Evolutionary conservation across 805 yeast genomes (phyloP).

Genomic region (Yarrowia yakushimensis): DNA sequence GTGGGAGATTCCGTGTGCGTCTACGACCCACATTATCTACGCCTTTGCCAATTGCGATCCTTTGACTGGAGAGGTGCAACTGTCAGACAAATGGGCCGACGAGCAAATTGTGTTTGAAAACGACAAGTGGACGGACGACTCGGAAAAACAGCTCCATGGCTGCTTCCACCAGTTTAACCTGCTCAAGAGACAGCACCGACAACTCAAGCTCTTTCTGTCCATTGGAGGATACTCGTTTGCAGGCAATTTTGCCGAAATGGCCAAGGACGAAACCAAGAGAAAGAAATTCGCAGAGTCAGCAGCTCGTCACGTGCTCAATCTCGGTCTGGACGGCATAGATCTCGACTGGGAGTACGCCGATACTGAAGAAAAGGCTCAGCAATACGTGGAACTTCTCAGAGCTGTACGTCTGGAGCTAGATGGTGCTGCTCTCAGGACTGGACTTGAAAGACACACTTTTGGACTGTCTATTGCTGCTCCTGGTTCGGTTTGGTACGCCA

Average conservation of each 20-base stretch:
- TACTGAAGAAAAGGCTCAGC: conserved; percentile 44
- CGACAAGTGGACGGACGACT: conserved; percentile 19
- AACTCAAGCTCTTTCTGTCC: conserved; percentile 61
- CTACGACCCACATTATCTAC: conserved; percentile 67
- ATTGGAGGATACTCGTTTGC: conserved; percentile 78
- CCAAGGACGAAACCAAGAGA: conserved; percentile 41
- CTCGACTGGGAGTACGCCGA: conserved; percentile 92
- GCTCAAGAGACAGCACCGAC: conserved; percentile 43
- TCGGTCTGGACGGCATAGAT: conserved; percentile 86
- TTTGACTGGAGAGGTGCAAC: conserved; percentile 49
- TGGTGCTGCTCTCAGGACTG: conserved; percentile 38
- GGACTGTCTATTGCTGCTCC: conserved; percentile 76
- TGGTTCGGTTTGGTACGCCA: conserved; percentile 49
- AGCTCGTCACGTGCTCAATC: conserved; percentile 46
- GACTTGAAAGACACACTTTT: conserved; percentile 37
- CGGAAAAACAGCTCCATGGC: conserved; percentile 40
- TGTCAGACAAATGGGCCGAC: conserved; percentile 69
- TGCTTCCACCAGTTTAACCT: conserved; percentile 48
- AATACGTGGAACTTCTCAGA: conserved; percentile 45
- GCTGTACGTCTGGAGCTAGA: conserved; percentile 44
- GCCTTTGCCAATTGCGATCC: conserved; percentile 66
- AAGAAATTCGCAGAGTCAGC: conserved; percentile 50
- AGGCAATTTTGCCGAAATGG: conserved; percentile 47
- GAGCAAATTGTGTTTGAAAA: conserved; percentile 9
- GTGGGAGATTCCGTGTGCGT: conserved; percentile 53